A percentile compares a stretch with the other conserved stretches of the same genome.
Evolutionary conservation across 2,329 filamentous ascomycete species (phyloP).

Genomic region (Tolypocladium paradoxum): DNA sequence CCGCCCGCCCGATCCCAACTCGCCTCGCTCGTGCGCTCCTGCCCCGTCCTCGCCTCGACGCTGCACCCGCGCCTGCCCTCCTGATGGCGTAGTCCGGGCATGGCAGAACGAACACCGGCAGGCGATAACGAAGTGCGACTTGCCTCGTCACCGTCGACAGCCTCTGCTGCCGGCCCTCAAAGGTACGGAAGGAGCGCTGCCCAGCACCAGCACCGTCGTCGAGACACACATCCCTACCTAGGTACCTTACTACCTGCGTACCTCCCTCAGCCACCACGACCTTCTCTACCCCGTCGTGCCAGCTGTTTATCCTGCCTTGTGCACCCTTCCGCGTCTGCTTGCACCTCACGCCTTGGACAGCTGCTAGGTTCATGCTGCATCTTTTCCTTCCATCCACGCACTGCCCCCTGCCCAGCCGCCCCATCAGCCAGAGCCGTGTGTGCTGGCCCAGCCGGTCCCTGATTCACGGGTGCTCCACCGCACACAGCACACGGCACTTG

Average conservation of each 20-base stretch:
- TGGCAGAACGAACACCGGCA: conserved; percentile 52
- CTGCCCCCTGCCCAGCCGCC: background rate
- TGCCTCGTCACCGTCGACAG: conserved; percentile 28
- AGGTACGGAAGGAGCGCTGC: conserved; percentile 8
- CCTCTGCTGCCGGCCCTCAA: conserved; percentile 16
- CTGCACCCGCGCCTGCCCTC: conserved; percentile 28
- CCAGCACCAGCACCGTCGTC: background rate
- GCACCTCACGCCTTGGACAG: background rate
- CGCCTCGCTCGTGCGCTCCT: conserved; percentile 5
- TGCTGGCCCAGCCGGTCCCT: background rate
- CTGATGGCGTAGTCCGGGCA: conserved; percentile 55
- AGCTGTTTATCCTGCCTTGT: background rate
- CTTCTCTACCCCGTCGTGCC: background rate
- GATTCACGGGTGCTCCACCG: conserved; percentile 3
- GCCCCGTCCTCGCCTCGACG: conserved; percentile 7
- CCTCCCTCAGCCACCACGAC: background rate
- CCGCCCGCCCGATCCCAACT: background rate
- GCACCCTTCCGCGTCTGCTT: background rate
- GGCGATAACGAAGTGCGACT: conserved; percentile 46
- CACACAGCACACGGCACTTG: background rate
- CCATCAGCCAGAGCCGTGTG: background rate
- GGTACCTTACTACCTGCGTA: no score
- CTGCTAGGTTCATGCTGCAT: background rate
- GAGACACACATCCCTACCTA: background rate
- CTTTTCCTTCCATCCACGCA: background rate